Percentiles rank a stretch among this genome's conserved stretches.
Evolutionary conservation across 2,329 filamentous ascomycete genomes (phyloP).

Genomic region (Conoideocrella luteorostrata): DNA sequence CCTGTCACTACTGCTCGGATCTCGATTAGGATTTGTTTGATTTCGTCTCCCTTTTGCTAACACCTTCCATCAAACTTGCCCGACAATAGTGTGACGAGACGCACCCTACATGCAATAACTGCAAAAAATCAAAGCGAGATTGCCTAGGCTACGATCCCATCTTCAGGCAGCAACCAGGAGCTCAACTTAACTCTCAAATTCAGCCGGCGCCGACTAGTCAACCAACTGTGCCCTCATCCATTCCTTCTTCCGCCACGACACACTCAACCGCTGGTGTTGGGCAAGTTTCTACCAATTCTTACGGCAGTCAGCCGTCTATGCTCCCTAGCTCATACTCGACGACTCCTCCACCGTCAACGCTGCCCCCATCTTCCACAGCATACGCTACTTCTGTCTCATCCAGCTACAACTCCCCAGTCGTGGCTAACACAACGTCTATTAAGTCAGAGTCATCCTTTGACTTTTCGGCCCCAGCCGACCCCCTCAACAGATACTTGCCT

Average conservation of each 20-base stretch:
- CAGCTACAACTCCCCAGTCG: slow-evolving; percentile 27
- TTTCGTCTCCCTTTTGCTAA: slow-evolving; percentile 10
- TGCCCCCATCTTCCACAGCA: slow-evolving; percentile 20
- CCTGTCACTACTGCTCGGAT: background rate
- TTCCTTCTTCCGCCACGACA: slow-evolving; percentile 14
- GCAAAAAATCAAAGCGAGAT: slow-evolving; percentile 81
- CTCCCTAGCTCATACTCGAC: slow-evolving; percentile 35
- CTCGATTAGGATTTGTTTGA: background rate
- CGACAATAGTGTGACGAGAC: slow-evolving; percentile 79
- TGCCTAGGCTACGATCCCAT: slow-evolving; percentile 83
- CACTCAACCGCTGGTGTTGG: slow-evolving; percentile 17
- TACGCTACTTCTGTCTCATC: slow-evolving; percentile 18
- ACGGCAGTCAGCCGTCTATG: slow-evolving; percentile 39
- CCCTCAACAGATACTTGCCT: slow-evolving; percentile 31
- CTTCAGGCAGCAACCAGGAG: slow-evolving; percentile 68
- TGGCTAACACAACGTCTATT: slow-evolving; percentile 21
- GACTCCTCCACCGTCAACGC: slow-evolving; percentile 21
- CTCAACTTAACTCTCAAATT: slow-evolving; percentile 61
- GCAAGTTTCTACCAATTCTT: slow-evolving; percentile 29
- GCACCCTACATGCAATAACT: slow-evolving; percentile 86
- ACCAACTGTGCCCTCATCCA: slow-evolving; percentile 28
- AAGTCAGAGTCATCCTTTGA: slow-evolving; percentile 39
- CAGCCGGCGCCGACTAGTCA: slow-evolving; percentile 26
- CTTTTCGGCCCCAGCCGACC: slow-evolving; percentile 50
- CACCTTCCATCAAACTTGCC: background rate